Evolutionary conservation across 2,329 filamentous ascomycete genomes (phyloP).

Genomic region (Anthostomella pinea): DNA sequence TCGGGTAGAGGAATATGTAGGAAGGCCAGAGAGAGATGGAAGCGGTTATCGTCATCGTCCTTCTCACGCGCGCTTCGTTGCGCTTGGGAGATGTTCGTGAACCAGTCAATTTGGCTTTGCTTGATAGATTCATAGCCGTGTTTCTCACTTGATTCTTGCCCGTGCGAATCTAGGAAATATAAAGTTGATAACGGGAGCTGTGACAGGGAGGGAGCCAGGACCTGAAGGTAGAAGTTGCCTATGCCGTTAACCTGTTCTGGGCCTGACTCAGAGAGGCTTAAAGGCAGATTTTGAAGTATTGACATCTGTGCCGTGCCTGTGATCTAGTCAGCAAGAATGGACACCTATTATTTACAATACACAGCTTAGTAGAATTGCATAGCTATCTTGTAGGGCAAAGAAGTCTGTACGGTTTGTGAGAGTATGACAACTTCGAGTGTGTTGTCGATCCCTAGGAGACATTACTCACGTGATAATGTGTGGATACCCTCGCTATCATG

Average conservation of each 20-base stretch:
- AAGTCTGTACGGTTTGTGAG: no score
- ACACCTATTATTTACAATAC: no score
- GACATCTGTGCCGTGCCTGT: conserved; percentile 30
- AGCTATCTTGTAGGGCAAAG: no score
- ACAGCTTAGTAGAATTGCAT: no score
- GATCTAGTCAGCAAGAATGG: conserved; percentile 31
- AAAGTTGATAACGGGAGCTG: conserved; percentile 25
- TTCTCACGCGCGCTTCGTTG: conserved; percentile 21
- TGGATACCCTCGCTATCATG: conserved; percentile 64
- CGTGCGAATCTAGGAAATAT: conserved; percentile 31
- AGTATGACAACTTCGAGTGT: no score
- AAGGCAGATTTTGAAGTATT: conserved; percentile 27
- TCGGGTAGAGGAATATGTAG: conserved; percentile 30
- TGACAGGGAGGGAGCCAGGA: conserved; percentile 22
- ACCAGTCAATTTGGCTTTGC: conserved; percentile 33
- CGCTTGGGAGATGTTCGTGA: conserved; percentile 25
- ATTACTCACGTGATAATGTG: conserved; percentile 37
- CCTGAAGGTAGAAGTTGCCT: conserved; percentile 29
- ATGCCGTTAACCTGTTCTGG: conserved; percentile 27
- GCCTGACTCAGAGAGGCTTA: conserved; percentile 25
- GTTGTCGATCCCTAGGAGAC: no score
- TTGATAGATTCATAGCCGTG: conserved; percentile 29
- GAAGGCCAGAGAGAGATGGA: conserved; percentile 28
- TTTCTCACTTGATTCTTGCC: conserved; percentile 26
- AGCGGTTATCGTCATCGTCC: conserved; percentile 9